Evolutionary conservation across 768 basidiomycete species (phyloP).

Genomic region (Russula virescens): DNA sequence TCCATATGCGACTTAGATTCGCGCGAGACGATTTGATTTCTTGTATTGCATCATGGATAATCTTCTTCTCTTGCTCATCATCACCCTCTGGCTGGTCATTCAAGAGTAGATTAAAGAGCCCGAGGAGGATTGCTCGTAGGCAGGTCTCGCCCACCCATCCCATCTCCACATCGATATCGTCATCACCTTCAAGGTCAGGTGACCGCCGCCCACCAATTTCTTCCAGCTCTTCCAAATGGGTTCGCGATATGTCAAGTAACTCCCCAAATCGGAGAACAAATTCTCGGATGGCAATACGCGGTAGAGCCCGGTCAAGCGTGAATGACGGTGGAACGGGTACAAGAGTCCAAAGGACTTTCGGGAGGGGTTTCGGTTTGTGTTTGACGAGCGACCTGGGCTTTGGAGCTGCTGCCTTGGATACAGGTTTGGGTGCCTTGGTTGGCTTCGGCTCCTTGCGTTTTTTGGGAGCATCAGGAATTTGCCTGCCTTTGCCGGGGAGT

Average conservation of each 20-base stretch:
- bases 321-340: conserved; percentile 39
- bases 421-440: conserved; percentile 21
- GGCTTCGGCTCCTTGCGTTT: conserved; percentile 25
- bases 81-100: conserved; percentile 30
- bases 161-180: conserved; percentile 27
- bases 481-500: conserved; percentile 28
- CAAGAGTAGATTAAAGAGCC: conserved; percentile 50
- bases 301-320: conserved; percentile 44
- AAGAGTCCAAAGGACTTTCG: conserved; percentile 49
- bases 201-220: conserved; percentile 34
- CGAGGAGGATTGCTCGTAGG: conserved; percentile 55
- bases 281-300: conserved; percentile 68
- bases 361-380: conserved; percentile 32
- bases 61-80: conserved; percentile 33
- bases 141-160: conserved; percentile 66
- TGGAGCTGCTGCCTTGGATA: conserved; percentile 8
- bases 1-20: conserved; percentile 62
- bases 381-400: conserved; percentile 19
- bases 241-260: conserved; percentile 47
- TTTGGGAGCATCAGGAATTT: conserved; percentile 19
- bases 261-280: conserved; percentile 61
- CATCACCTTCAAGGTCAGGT: conserved; percentile 38
- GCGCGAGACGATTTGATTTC: conserved; percentile 48
- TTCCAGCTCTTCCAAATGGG: conserved; percentile 55
- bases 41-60: conserved; percentile 42